Evolutionary conservation across 805 yeast species (phyloP), one percentile per base, ranked within the genome.

Genomic region (Wickerhamiella cacticola): DNA sequence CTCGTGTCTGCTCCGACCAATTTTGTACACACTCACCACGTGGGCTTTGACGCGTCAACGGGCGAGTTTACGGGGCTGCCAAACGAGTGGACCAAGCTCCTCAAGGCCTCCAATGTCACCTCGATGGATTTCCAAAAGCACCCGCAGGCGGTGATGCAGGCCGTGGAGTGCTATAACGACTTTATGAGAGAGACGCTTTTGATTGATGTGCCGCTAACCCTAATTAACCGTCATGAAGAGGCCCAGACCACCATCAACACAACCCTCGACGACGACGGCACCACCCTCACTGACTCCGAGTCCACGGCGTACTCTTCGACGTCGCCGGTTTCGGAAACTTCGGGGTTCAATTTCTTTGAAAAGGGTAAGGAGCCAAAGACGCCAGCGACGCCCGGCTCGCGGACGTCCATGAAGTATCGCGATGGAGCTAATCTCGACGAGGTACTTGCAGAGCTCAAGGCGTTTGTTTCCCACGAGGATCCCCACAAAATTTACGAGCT

Each of bases 41-140:
- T 88, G 9, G 95, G 94, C 22, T 78, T 82, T 48, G 94, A 87
- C 62, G 68, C 74, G 7, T 78, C 75, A 54, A 77, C 86, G 16
- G 95, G 94, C 7, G 79, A 82, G 42, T 87, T 80, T 59, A 83
- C 87, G 1, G 96, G 95, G 1, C 68, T 88, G 41, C 96, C 96
- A 1, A 80, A 77, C 26, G 94, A 84, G 59, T 88, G 96, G 96
- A 86, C 84, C 54, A 73, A 75, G 53, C 68, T 86, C n/a, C 68
- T 88, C 48, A 73, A 81, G 8, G 87, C 88, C 2, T 81, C 84
- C 59, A 95, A 95, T 39, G 84, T 88, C 40, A 74, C 94, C 5
- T 78, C 75, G 54, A 77, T 74, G 50, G 97, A 88, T 57, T 95
- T 84, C 61, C 78, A 80, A 56, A 82, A 80, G 54, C 85, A 88